Percentiles rank a stretch among this genome's conserved stretches.
Conservation (phyloP, 345 rosid species). For the Carallia pectinifolia region DNA sequence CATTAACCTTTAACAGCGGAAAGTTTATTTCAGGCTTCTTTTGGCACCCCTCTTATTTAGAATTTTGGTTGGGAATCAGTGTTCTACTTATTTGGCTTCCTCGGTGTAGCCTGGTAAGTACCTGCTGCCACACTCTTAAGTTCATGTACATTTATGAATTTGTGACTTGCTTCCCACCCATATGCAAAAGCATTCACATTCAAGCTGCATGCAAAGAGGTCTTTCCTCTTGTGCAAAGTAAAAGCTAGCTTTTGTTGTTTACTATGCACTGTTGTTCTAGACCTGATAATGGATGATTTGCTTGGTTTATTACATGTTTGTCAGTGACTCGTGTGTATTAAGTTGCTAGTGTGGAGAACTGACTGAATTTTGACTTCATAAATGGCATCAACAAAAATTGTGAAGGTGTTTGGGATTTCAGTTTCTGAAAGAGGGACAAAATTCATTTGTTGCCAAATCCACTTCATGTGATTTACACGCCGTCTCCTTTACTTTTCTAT, state of each 20-base stretch:
- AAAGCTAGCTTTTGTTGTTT: constrained; percentile 3
- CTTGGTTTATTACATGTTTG: background rate
- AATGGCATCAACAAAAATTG: constrained; percentile 19
- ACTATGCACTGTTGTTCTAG: background rate
- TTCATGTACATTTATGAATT: background rate
- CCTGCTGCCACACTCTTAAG: constrained; percentile 1
- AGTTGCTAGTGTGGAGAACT: constrained; percentile 11
- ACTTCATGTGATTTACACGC: constrained; percentile 37
- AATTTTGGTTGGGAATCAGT: constrained; percentile 88
- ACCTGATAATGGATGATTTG: background rate
- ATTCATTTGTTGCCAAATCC: constrained; percentile 33
- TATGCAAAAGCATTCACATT: constrained; percentile 1
- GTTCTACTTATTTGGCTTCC: constrained; percentile 72
- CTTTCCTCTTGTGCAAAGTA: constrained; percentile 5
- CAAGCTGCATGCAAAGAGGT: background rate
- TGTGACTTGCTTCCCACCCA: background rate
- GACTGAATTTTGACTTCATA: constrained; percentile 20
- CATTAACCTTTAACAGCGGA: constrained; percentile 21
- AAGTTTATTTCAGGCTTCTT: constrained; percentile 67
- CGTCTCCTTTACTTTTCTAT: constrained; percentile 4
- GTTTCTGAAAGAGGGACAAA: constrained; percentile 47
- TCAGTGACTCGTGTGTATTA: background rate
- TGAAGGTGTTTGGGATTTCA: constrained; percentile 81
- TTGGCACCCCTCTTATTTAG: constrained; percentile 90
- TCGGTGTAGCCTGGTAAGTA: constrained; percentile 83